These are phyloP conservation scores for Colletotrichum tanaceti DNA, from an alignment of 2,329 filamentous ascomycete species.

Conservation along the genomic window DNA sequence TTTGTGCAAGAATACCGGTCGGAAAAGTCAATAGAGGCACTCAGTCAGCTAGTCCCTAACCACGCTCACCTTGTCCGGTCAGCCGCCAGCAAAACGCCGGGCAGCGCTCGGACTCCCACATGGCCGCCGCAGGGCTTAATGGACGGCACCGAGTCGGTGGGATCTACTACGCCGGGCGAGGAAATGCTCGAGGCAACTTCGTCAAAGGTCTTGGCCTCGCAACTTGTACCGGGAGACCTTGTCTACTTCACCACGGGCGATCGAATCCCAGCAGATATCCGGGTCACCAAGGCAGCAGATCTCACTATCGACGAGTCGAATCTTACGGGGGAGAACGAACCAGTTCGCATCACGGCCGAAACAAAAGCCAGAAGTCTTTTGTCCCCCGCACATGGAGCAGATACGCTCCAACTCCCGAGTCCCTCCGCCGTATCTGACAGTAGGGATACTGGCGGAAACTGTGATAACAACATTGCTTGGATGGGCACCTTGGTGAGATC, in stretches of 20 bases:
- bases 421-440: constrained; percentile 64
- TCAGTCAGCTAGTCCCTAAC: constrained; percentile 94
- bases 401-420: constrained; percentile 49
- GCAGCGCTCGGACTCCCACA: constrained; percentile 52
- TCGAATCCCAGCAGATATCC: constrained; percentile 94
- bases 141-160: constrained; percentile 50
- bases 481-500: constrained; percentile 98
- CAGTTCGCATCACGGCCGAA: constrained; percentile 81
- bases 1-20: constrained; percentile 98
- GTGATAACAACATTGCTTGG: constrained; percentile 92
- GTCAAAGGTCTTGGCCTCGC: constrained; percentile 84
- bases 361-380: constrained; percentile 55
- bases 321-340: constrained; percentile 95
- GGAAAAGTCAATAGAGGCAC: constrained; percentile 94
- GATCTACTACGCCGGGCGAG: constrained; percentile 69
- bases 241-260: constrained; percentile 96
- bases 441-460: constrained; percentile 75
- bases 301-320: constrained; percentile 97
- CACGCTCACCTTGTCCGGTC: constrained; percentile 92
- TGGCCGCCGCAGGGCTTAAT: constrained; percentile 64
- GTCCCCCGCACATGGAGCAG: constrained; percentile 48
- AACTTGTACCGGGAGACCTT: constrained; percentile 91
- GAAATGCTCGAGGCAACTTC: constrained; percentile 78
- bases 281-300: constrained; percentile 90
- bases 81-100: constrained; percentile 51